Conservation (phyloP, 176 grass and related monocot species). For the Oryza officinalis region DNA sequence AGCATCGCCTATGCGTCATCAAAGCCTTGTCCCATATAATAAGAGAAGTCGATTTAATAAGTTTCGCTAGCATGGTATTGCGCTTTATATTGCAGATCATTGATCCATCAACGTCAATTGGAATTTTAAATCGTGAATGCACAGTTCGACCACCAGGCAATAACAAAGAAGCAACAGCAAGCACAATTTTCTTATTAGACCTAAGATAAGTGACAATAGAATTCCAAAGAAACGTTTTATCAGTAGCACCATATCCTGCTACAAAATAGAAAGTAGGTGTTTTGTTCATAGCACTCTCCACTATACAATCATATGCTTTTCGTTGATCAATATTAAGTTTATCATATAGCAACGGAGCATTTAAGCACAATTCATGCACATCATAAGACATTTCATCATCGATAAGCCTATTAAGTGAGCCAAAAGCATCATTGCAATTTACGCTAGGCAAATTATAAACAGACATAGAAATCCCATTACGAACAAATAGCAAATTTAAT, state of each 20-base stretch:
- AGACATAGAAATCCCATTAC: neutral
- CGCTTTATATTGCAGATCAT: neutral
- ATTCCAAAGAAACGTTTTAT: slow-evolving; percentile 27
- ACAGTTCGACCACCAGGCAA: neutral
- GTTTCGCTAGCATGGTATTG: neutral
- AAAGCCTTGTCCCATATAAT: slow-evolving; percentile 4
- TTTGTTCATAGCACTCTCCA: neutral
- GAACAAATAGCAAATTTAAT: neutral
- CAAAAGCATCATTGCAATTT: no score
- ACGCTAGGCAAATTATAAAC: neutral
- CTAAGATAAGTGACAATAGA: neutral
- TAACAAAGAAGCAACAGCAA: neutral
- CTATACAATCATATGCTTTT: neutral
- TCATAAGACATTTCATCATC: neutral
- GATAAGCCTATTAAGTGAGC: no score
- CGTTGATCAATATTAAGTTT: neutral
- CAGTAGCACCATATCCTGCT: neutral
- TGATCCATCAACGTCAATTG: neutral
- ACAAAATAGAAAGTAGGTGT: neutral
- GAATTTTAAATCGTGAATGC: slow-evolving; percentile 31
- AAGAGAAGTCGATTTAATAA: neutral
- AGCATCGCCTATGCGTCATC: slow-evolving; percentile 13
- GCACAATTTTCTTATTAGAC: neutral
- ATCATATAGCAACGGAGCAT: no score
- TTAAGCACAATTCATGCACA: neutral